phyloP scores from a whole-genome alignment of 2,329 filamentous ascomycete genomes.

The Monascus ruber region DNA sequence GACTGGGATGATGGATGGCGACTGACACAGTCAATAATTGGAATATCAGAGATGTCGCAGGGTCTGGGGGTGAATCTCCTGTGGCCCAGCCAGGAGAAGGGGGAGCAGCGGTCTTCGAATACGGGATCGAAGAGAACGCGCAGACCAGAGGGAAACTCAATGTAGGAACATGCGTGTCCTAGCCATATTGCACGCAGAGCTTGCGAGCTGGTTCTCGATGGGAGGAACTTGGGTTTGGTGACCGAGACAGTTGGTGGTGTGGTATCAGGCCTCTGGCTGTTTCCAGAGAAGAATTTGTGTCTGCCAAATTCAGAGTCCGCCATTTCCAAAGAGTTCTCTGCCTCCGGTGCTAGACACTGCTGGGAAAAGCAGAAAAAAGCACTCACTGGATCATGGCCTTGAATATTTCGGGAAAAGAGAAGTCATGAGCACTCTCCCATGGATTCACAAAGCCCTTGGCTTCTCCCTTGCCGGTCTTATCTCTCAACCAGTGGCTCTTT shows the following conservation, averaged over 20 bases:
- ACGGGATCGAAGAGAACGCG: conserved; percentile 82
- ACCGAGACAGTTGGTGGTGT: conserved; percentile 5
- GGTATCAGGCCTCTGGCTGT: conserved; percentile 5
- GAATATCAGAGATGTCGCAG: conserved; percentile 4
- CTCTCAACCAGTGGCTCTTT: conserved; percentile 4
- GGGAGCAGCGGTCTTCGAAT: conserved; percentile 70
- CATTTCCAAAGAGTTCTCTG: neutral
- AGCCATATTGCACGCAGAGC: conserved; percentile 65
- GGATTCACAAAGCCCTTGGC: conserved; percentile 4
- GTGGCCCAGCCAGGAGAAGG: conserved; percentile 43
- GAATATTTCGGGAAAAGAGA: conserved; percentile 4
- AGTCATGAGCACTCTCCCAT: conserved; percentile 5
- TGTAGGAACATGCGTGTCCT: conserved; percentile 77
- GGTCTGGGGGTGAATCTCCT: conserved; percentile 4
- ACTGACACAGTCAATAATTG: conserved; percentile 4
- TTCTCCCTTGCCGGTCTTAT: conserved; percentile 1
- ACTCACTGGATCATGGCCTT: conserved; percentile 4
- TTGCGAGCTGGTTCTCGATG: conserved; percentile 3
- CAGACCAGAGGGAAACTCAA: conserved; percentile 70
- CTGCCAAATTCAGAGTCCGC: neutral
- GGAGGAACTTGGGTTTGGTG: conserved; percentile 5
- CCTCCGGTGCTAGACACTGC: too few relatives aligned
- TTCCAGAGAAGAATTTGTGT: conserved; percentile 6
- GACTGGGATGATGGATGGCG: neutral
- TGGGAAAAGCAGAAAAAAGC: neutral